Evolutionary conservation across 441 rosid species (phyloP), one percentile per base, ranked within the genome.

Genomic region (Populus trichocarpa): DNA sequence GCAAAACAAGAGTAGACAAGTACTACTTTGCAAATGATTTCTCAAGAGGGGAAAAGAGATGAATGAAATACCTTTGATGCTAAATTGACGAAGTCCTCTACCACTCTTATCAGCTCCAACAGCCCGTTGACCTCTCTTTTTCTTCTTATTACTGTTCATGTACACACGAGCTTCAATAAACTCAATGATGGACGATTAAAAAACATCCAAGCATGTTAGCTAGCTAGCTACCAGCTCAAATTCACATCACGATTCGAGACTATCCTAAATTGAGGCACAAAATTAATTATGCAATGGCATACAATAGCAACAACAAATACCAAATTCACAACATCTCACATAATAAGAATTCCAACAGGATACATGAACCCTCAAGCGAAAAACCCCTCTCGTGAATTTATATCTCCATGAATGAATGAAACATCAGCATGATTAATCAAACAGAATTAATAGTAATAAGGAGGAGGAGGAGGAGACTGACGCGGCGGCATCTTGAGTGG

Each of bases 11-110:
- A 33, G 36, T 40, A 61, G 66, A 18, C 66, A 61, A 67, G 18
- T 10, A 67, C 35, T 70, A 33, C n/a, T 18, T 32, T 30, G 14
- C 46, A 11, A 0, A 40, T 40, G 12, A 40, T 40, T 40, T 40
- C 20, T 35, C 14, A 23, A 23, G 40, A 16, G 36, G 40, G 32
- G 11, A 71, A 71, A 28, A 76, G 18, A 30, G 28, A 67, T 25
- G 63, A 40, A 70, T 28, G 30, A 79, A 64, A 67, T 72, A 96
- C 99, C 98, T 92, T 93, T 96, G 97, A 96, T 92, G 85, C 98
- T 96, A 84, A 96, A 96, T 70, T 94, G 99, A 20, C 99, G 97
- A 64, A 96, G 93, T 53, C 99, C 99, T 89, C 98, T 89, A 8
- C 98, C 98, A 82, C 86, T 90, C 86, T 96, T 96, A 84, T 96